Evolutionary conservation across 176 grass and related monocot genomes (phyloP).

Genomic region (Avena sativa): DNA sequence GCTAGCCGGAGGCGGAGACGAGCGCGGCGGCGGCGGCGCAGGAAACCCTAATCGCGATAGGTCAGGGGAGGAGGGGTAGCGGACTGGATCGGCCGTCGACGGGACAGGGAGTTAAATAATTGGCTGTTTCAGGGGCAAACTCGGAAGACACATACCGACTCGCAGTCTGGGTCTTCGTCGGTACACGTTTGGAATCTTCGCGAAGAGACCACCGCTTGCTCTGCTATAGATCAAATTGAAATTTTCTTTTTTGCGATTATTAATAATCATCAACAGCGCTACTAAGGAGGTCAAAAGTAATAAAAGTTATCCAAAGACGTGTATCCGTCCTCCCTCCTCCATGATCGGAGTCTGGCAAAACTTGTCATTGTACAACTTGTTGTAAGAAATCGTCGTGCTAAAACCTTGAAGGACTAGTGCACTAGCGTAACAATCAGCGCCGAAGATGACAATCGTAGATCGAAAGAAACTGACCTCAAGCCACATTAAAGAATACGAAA

Average conservation of each 20-base stretch:
- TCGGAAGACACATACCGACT: not conserved
- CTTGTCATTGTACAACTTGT: too few species aligned
- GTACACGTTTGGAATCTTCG: not conserved
- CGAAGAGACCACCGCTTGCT: not conserved
- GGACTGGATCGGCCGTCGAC: not conserved
- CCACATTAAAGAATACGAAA: too few species aligned
- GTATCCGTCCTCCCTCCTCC: accelerated
- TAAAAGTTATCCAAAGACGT: too few species aligned
- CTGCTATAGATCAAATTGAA: too few species aligned
- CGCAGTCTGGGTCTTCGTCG: not conserved
- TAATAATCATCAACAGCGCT: too few species aligned
- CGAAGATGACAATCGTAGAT: too few species aligned
- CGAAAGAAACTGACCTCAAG: too few species aligned
- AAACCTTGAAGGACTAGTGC: accelerated
- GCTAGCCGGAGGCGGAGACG: not conserved
- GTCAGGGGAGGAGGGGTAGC: not conserved
- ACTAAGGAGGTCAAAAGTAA: too few species aligned
- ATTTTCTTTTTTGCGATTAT: too few species aligned
- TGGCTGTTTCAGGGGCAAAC: not conserved
- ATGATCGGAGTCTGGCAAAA: accelerated
- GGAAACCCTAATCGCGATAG: slow-evolving; percentile 23
- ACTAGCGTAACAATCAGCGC: too few species aligned
- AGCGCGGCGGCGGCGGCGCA: not conserved
- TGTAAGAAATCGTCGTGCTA: too few species aligned
- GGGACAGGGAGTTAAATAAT: not conserved